Evolutionary conservation across 1,284 basidiomycete species (phyloP).

Genomic region (Trametes versicolor): DNA sequence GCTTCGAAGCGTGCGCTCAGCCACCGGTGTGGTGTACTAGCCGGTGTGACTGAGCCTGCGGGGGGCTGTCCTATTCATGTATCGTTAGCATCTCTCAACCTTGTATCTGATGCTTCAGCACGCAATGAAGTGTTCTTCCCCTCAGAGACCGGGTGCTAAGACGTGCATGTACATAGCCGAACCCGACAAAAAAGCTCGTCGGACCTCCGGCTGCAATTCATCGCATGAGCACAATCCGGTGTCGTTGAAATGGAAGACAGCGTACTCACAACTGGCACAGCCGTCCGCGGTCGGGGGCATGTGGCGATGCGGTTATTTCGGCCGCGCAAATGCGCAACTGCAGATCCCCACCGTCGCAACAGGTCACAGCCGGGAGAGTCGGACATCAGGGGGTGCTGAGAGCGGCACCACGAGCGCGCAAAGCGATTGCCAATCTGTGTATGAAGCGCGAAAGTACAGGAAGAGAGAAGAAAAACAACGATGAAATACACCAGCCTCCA

Average conservation of each 20-base stretch:
- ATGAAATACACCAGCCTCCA: constrained; percentile 35
- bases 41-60: not conserved
- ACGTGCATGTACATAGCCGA: not conserved
- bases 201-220: not conserved
- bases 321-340: not conserved
- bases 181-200: not conserved
- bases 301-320: not conserved
- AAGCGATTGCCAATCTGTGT: constrained; percentile 13
- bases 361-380: not conserved
- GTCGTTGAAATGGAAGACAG: not conserved
- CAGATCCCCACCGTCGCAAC: not conserved
- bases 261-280: not conserved
- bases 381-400: too few species aligned
- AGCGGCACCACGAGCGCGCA: not conserved
- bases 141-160: not conserved
- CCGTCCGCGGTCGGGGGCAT: not conserved
- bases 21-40: too few species aligned
- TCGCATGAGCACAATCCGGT: not conserved
- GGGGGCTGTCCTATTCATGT: not conserved
- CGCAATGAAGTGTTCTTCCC: not conserved
- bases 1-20: not conserved
- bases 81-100: too few species aligned
- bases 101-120: not conserved
- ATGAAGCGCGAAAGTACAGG: constrained; percentile 22
- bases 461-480: constrained; percentile 18